Conservation (phyloP, 192 early-diverging fungal species). For the Backusella westeae region DNA sequence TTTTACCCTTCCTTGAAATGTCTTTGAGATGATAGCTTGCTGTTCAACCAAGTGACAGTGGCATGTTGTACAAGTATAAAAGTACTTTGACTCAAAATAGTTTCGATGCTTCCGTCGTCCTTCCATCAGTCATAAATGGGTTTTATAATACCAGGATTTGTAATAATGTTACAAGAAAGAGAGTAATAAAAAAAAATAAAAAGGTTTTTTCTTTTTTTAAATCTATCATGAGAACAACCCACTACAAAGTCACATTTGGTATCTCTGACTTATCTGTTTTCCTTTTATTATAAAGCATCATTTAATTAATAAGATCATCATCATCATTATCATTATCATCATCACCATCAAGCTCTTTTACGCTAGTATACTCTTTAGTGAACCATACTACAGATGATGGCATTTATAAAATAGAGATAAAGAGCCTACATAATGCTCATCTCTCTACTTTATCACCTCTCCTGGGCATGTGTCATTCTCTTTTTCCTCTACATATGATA, state of each 20-base stretch:
- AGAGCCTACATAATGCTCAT: too few species aligned
- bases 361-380: not conserved
- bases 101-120: not conserved
- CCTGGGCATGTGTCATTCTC: too few species aligned
- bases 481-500: not conserved
- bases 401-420: too few species aligned
- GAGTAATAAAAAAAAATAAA: not conserved
- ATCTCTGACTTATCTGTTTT: not conserved
- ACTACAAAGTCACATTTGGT: not conserved
- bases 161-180: not conserved
- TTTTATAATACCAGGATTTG: too few species aligned
- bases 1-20: constrained; percentile 9
- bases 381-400: too few species aligned
- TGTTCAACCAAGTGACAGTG: constrained; percentile 6
- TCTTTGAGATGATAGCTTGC: not conserved
- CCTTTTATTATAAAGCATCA: not conserved
- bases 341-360: not conserved
- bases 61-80: constrained; percentile 9
- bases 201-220: not conserved
- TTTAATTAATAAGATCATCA: not conserved
- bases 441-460: too few species aligned
- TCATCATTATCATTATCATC: not conserved
- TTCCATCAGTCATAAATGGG: not conserved
- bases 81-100: not conserved
- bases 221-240: not conserved